Evolutionary conservation across 140 eudicot genomes (phyloP).

Genomic region (Ambrosia hybrid): DNA sequence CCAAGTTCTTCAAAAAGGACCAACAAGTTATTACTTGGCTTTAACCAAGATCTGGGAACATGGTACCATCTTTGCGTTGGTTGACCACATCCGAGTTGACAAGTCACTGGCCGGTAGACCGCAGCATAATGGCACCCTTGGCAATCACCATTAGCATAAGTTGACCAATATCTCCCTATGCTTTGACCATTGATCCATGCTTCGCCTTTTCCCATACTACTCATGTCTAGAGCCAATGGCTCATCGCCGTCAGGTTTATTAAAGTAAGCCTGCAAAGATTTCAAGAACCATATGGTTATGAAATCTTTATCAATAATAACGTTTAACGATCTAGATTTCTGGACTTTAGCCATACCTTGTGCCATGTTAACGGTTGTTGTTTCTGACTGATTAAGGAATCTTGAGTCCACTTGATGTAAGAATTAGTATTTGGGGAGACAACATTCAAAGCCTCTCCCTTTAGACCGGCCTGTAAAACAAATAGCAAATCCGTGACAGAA

Average conservation of each 20-base stretch:
- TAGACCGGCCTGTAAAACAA: constrained; percentile 65
- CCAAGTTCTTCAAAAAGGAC: constrained; percentile 90
- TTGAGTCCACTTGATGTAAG: constrained; percentile 50
- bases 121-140: constrained; percentile 57
- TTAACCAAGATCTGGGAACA: constrained; percentile 90
- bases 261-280: constrained; percentile 50
- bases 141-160: constrained; percentile 49
- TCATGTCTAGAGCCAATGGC: constrained; percentile 67
- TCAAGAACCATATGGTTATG: constrained; percentile 8
- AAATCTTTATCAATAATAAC: not conserved
- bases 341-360: constrained; percentile 27
- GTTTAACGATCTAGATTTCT: not conserved
- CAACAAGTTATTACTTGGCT: constrained; percentile 62
- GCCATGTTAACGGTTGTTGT: constrained; percentile 59
- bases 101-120: constrained; percentile 51
- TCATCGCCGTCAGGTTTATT: constrained; percentile 60
- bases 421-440: constrained; percentile 31
- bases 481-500: constrained; percentile 8
- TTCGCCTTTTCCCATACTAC: constrained; percentile 75
- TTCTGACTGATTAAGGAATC: constrained; percentile 47
- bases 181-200: constrained; percentile 74
- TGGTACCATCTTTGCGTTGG: constrained; percentile 88
- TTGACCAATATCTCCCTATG: constrained; percentile 72
- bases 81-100: constrained; percentile 66
- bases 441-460: constrained; percentile 89